Percentiles rank a stretch among this genome's conserved stretches.
Evolutionary conservation across 2,329 filamentous ascomycete species (phyloP).

Genomic region (Atkinsonella texensis): DNA sequence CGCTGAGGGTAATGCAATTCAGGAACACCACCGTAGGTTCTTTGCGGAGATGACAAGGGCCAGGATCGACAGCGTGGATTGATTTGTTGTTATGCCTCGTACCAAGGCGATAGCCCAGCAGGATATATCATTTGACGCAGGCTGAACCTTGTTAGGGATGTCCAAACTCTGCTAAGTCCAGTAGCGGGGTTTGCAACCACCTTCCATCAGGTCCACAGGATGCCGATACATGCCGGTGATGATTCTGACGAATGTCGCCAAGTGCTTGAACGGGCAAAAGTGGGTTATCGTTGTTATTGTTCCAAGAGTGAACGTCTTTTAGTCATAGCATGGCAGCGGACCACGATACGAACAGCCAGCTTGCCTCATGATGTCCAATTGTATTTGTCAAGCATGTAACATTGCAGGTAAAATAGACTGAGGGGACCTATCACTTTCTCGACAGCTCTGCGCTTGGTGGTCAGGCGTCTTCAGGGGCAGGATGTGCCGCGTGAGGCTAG

Average conservation of each 20-base stretch:
- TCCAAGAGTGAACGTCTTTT: constrained; percentile 3
- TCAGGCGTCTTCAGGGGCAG: background rate
- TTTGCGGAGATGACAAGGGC: background rate
- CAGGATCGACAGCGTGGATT: background rate
- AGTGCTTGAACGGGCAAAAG: constrained; percentile 5
- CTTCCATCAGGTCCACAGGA: constrained; percentile 4
- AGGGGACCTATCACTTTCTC: background rate
- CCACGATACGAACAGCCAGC: too few species aligned
- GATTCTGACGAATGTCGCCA: constrained; percentile 2
- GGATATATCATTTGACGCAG: background rate
- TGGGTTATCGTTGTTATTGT: constrained; percentile 2
- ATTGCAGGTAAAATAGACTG: background rate
- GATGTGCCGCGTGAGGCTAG: background rate
- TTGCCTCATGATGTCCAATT: background rate
- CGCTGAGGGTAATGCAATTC: background rate
- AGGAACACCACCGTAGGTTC: background rate
- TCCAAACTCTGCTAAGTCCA: constrained; percentile 1
- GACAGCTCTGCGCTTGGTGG: background rate
- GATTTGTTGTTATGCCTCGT: background rate
- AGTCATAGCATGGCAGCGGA: background rate
- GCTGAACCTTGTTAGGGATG: background rate
- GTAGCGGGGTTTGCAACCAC: constrained; percentile 2
- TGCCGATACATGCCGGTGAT: constrained; percentile 10
- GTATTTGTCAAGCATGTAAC: background rate
- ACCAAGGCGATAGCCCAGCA: background rate